A percentile compares a stretch with the other conserved stretches of the same genome.
Conservation (phyloP, 169 alveolate species). For the Besnoitia besnoiti region DNA sequence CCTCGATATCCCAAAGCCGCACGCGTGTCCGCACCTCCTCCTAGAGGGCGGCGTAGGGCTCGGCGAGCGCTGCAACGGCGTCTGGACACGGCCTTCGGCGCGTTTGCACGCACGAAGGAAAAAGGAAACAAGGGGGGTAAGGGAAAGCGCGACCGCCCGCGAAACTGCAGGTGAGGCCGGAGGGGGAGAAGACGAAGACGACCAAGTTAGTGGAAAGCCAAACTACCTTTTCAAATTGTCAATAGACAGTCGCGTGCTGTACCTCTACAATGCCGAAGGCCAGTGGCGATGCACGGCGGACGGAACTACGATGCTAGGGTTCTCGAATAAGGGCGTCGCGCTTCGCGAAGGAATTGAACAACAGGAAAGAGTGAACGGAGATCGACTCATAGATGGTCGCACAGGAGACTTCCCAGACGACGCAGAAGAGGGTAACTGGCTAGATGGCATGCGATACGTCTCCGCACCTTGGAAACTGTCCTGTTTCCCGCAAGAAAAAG, state of each 20-base stretch:
- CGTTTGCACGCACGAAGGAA: neutral
- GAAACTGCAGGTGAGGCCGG: neutral
- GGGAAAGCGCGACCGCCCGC: neutral
- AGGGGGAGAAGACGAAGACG: neutral
- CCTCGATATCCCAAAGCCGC: neutral
- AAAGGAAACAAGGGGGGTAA: too few relatives aligned
- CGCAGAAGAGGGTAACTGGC: slow-evolving; percentile 19
- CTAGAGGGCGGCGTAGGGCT: slow-evolving; percentile 18
- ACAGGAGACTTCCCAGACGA: neutral
- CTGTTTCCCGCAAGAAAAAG: neutral
- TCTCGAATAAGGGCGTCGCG: neutral
- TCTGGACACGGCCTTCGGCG: slow-evolving; percentile 29
- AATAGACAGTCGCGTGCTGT: slow-evolving; percentile 29
- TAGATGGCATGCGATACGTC: slow-evolving; percentile 10
- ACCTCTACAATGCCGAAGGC: neutral
- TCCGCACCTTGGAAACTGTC: neutral
- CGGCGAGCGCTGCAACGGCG: slow-evolving; percentile 26
- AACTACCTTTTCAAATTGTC: slow-evolving; percentile 5
- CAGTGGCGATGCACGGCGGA: slow-evolving; percentile 46
- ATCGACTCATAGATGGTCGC: too few relatives aligned
- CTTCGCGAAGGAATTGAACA: neutral
- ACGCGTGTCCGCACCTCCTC: slow-evolving; percentile 9
- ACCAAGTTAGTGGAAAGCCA: neutral
- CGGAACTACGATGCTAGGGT: slow-evolving; percentile 8
- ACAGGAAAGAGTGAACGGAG: too few relatives aligned